These are phyloP conservation scores for Metarhizium guizhouense DNA, from an alignment of 2,329 filamentous ascomycete genomes.

Conservation along the genomic window DNA sequence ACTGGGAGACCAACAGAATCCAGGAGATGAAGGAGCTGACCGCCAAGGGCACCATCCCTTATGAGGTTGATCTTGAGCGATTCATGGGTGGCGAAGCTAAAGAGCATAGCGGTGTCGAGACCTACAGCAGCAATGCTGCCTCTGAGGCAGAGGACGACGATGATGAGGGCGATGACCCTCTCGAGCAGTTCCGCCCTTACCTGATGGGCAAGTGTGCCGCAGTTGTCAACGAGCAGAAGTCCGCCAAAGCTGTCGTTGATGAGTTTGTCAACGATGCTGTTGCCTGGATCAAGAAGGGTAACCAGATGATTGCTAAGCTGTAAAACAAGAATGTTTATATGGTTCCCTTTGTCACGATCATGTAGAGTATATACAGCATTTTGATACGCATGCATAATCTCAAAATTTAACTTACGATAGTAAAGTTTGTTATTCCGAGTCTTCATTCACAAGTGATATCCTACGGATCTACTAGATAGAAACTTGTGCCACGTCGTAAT, in stretches of 20 bases:
- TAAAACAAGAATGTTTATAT: constrained; percentile 29
- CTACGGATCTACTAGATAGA: not conserved
- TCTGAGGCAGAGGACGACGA: constrained; percentile 57
- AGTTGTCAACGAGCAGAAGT: constrained; percentile 86
- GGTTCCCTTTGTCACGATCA: constrained; percentile 10
- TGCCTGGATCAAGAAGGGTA: constrained; percentile 57
- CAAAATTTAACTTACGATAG: not conserved
- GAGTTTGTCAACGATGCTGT: constrained; percentile 85
- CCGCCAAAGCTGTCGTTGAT: constrained; percentile 84
- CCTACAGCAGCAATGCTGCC: constrained; percentile 55
- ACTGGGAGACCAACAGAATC: constrained; percentile 91
- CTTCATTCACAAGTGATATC: not conserved
- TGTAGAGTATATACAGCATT: constrained; percentile 14
- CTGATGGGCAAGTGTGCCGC: constrained; percentile 97
- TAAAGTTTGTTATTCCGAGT: not conserved
- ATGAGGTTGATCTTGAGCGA: constrained; percentile 89
- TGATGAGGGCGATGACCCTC: constrained; percentile 70
- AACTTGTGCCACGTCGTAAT: not conserved
- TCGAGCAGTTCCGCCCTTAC: constrained; percentile 86
- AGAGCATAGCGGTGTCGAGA: constrained; percentile 45
- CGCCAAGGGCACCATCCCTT: constrained; percentile 80
- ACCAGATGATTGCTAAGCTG: constrained; percentile 61
- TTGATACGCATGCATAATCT: not conserved
- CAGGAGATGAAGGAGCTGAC: constrained; percentile 91
- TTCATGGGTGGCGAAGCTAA: constrained; percentile 54